Conservation (phyloP, 1,139 yeast species). For the Arxiozyma slooffiae region DNA sequence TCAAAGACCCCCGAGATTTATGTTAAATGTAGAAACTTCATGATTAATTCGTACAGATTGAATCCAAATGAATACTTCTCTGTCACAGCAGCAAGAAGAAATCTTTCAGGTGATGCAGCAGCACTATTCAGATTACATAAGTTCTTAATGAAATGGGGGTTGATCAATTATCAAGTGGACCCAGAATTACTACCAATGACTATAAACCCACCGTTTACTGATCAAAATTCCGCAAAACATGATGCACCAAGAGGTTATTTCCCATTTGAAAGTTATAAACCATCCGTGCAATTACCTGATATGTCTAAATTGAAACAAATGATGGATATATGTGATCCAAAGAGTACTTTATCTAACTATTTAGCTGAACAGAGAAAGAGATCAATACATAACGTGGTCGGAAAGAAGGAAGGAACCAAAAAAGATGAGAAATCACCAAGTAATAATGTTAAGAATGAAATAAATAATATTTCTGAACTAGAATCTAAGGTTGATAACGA, state of each 20-base stretch:
- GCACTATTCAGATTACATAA: slow-evolving; percentile 83
- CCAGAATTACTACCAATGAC: slow-evolving; percentile 59
- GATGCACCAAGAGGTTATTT: slow-evolving; percentile 93
- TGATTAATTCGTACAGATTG: slow-evolving; percentile 83
- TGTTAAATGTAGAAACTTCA: slow-evolving; percentile 80
- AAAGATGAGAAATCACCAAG: background rate
- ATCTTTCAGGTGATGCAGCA: slow-evolving; percentile 92
- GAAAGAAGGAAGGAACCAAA: background rate
- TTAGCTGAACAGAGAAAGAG: slow-evolving; percentile 12
- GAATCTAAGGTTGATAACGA: slow-evolving; percentile 7
- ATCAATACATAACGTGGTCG: background rate
- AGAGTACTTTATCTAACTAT: slow-evolving; percentile 19
- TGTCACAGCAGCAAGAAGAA: slow-evolving; percentile 88
- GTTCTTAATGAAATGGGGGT: slow-evolving; percentile 90
- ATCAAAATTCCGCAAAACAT: slow-evolving; percentile 56
- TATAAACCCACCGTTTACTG: slow-evolving; percentile 63
- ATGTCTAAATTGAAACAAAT: slow-evolving; percentile 47
- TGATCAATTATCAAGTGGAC: slow-evolving; percentile 80
- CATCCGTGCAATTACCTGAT: slow-evolving; percentile 44
- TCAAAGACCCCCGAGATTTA: slow-evolving; percentile 86
- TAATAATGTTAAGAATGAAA: background rate
- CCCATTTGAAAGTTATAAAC: slow-evolving; percentile 77
- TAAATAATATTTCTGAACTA: background rate
- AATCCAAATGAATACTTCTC: slow-evolving; percentile 91
- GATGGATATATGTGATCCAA: slow-evolving; percentile 29